Base-by-base conservation (phyloP, 257 asterid species). In the Parsonsia alboflavescens region DNA sequence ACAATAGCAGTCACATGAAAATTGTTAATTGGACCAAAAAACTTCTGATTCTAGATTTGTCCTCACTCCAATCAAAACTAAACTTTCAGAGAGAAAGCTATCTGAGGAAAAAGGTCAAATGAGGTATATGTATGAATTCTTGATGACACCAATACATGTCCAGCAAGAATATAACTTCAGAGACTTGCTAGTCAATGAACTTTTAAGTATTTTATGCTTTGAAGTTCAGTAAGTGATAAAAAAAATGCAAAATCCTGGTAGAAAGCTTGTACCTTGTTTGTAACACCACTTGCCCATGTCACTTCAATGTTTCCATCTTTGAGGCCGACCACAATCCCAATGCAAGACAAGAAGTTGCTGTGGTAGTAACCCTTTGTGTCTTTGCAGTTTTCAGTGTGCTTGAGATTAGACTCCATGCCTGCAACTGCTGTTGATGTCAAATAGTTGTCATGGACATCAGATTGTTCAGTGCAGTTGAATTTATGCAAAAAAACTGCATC, bases 251-350 rank as follows among this genome's bases (percentile, higher is more conserved):
- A 10, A 22, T 44, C 48, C 49, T 21, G 22, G 63, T 39, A 65
- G 41, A 72, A 58, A 74, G 77, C 59, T 22, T 77, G 53, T 86
- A 92, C 99, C 96, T 83, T 85, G 81, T 78, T 81, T 62, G 81
- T 82, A 80, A 78, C 81, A 76, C 98, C 99, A 73, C 79, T 87
- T 82, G 93, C 95, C 99, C 99, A 94, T 83, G 82, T 88, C 75
- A 92, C 96, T 85, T 89, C 89, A 74, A 94, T 71, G 50, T 77
- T 76, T n/a, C 95, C 96, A 41, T 80, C 79, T 71, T 78, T 53
- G 74, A 89, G 79, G 67, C 93, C 97, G 42, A 86, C 76, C 22
- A 92, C 89, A 49, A 86, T 85, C 71, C 99, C 99, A 58, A 90
- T 86, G 75, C 75, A 77, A 76, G 93, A 84, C 21, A 81, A 81